These are phyloP conservation scores for Capsicum baccatum DNA, from an alignment of 257 asterid species.

Conservation along the genomic window DNA sequence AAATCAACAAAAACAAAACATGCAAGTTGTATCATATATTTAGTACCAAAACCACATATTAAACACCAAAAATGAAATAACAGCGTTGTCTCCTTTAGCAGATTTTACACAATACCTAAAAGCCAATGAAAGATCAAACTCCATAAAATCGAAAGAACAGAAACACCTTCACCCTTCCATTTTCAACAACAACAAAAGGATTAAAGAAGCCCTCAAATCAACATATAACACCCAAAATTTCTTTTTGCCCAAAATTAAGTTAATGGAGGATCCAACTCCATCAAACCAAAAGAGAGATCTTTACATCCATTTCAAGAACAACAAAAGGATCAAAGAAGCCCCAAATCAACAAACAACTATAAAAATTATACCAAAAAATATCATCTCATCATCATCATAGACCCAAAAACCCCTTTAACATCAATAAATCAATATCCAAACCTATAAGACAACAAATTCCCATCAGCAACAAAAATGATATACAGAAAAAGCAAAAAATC, in stretches of 20 bases:
- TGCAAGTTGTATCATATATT: too few relatives aligned
- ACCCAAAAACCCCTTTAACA: background rate
- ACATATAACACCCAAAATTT: background rate
- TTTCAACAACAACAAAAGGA: too few relatives aligned
- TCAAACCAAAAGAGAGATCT: background rate
- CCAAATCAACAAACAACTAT: background rate
- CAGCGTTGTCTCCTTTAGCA: too few relatives aligned
- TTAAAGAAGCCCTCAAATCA: too few relatives aligned
- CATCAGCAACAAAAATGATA: background rate
- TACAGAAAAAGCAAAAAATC: background rate
- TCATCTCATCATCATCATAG: background rate
- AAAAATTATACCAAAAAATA: background rate
- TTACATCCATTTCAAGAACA: background rate
- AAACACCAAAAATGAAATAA: too few relatives aligned
- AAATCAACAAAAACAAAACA: too few relatives aligned
- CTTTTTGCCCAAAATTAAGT: background rate
- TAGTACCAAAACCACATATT: too few relatives aligned
- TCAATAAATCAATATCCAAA: background rate
- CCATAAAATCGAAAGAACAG: too few relatives aligned
- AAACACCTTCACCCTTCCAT: too few relatives aligned
- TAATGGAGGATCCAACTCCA: conserved; percentile 20
- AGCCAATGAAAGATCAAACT: background rate
- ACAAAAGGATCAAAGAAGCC: background rate
- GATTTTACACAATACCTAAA: too few relatives aligned
- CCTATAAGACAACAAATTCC: conserved; percentile 11